Evolutionary conservation across 1,284 basidiomycete species (phyloP), one percentile per base, ranked within the genome.

Genomic region (Trichosporon sp.): DNA sequence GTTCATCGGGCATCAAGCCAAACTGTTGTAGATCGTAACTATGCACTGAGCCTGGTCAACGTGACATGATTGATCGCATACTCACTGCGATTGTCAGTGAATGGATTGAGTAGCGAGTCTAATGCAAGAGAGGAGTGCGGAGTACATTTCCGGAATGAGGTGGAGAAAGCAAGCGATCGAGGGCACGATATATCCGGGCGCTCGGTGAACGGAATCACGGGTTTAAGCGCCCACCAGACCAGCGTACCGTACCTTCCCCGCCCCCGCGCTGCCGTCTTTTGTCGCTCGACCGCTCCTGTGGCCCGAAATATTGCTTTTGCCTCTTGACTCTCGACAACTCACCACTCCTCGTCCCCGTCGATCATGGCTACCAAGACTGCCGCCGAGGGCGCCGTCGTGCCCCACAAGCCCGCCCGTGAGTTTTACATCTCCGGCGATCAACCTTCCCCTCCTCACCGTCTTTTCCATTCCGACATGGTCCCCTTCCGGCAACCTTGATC

Each of bases 141-240:
- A 35, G 10, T 26, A 63, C 19, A 63, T 63, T 35, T 63, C 32
- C 59, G 59, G 59, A 35, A 63, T 35, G 59, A 63, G 32, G 59
- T 63, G 59, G 59, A 63, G 59, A 63, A 63, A 63, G 32, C 7
- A n/a, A 16, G 59, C 32, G 59, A 32, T n/a, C 32, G 31, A 35
- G 59, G 31, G 6, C 59, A 35, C n/a, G 51, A 54, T 54, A 54
- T 54, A 54, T 54, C 51, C 51, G 51, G 51, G 4, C 32, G 7
- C n/a, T 63, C 59, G 59, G 59, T 63, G 32, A 63, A n/a, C 59
- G 59, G 59, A 35, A 63, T 63, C 59, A 32, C 59, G 59, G 59
- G 59, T 63, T 63, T 63, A 63, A 63, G 59, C 59, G 59, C 59
- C 59, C 59, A 63, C 59, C 59, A 32, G n/a, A 63, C 59, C 59